Evolutionary conservation across 2,329 filamentous ascomycete species (phyloP).

Genomic region (Fonsecaea pedrosoi): DNA sequence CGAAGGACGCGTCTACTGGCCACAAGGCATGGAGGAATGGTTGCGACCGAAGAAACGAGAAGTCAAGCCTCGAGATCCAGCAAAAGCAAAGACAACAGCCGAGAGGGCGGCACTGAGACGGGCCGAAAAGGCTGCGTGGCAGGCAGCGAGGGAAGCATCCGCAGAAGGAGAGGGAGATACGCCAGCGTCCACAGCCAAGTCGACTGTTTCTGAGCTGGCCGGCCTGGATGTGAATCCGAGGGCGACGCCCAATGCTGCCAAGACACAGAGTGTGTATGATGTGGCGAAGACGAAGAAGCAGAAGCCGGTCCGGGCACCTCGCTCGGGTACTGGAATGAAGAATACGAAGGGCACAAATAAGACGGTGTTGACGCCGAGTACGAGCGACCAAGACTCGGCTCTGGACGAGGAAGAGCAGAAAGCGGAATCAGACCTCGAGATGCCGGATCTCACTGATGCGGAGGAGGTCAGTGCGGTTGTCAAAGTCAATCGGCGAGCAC

Average conservation of each 20-base stretch:
- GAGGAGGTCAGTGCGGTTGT: conserved; percentile 11
- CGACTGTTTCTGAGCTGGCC: neutral
- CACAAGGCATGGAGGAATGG: conserved; percentile 88
- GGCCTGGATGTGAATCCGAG: conserved; percentile 7
- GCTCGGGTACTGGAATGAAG: neutral
- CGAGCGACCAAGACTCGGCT: conserved; percentile 33
- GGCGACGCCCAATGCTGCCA: conserved; percentile 16
- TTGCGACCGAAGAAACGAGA: conserved; percentile 78
- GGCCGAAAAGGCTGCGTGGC: conserved; percentile 41
- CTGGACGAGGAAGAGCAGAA: conserved; percentile 40
- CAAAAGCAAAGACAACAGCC: conserved; percentile 46
- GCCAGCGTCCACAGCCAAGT: neutral
- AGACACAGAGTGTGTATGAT: conserved; percentile 23
- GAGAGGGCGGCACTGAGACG: conserved; percentile 42
- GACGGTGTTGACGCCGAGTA: conserved; percentile 51
- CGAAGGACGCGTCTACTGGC: conserved; percentile 86
- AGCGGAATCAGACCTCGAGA: conserved; percentile 42
- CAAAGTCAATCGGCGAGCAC: neutral
- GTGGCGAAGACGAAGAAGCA: conserved; percentile 38
- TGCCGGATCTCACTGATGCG: conserved; percentile 51
- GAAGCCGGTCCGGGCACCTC: conserved; percentile 43
- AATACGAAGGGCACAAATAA: neutral
- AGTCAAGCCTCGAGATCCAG: conserved; percentile 56
- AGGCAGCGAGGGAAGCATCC: conserved; percentile 36
- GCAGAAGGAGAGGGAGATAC: conserved; percentile 7